Evolutionary conservation across 2,329 filamentous ascomycete genomes (phyloP), one percentile per base, ranked within the genome.

Genomic region (Aspergillus phoenicis): DNA sequence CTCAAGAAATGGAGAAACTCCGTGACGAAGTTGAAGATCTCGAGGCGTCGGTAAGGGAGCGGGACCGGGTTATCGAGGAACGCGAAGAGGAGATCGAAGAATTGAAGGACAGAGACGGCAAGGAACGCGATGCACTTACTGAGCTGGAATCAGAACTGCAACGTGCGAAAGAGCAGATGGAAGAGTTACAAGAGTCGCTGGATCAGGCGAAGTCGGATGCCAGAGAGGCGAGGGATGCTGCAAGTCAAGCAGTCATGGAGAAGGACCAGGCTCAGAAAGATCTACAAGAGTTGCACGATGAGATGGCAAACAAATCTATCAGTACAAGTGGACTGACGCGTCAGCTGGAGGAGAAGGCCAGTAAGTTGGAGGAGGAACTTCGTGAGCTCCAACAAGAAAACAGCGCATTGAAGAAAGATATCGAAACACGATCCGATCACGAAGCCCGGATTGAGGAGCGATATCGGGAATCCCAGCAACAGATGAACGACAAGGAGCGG

Each of bases 271-370:
- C 80, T 8, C 81, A 84, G 61, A 80, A 85, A 63, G 82, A 87
- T 59, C 78, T 89, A 2, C 82, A 84, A 53, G 81, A 85, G 59
- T 81, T 93, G 24, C 89, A 91, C 63, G 89, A 91, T 57, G 90
- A 93, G 68, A 86, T 93, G 83, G 84, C 89, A 22, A 89, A 93
- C 76, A 93, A 92, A 68, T 93, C 90, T 0, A 84, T 92, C 39
- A 86, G 87, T 57, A 90, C 89, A 11, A 92, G 90, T 71, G 89
- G 89, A 2, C 81, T 91, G 8, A 90, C 87, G 56, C 85, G 89
- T 33, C 90, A 93, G 75, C 83, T 91, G 17, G 89, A 93, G 69
- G 89, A 91, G 66, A 91, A 87, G 73, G 79, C 87, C 8, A 78
- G 81, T 55, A 86, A 86, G 33, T 78, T 93, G 8, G 89, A 93